Conservation (phyloP, 192 early-diverging fungal genomes). For the Geranomyces michiganensis region DNA sequence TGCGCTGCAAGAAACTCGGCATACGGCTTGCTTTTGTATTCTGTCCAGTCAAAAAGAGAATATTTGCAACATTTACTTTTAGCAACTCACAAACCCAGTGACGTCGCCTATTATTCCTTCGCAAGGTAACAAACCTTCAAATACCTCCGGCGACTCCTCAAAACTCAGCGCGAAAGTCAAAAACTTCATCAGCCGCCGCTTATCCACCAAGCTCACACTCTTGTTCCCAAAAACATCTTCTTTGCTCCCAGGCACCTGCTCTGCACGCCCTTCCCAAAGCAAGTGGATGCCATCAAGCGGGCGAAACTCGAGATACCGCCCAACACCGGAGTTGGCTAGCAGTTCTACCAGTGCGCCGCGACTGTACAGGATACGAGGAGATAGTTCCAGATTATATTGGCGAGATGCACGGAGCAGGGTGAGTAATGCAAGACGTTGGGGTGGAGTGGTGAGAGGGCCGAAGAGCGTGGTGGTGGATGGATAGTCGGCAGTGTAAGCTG, state of each 20-base stretch:
- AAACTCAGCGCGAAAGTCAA: conserved; percentile 50
- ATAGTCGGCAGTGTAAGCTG: neutral
- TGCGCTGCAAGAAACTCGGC: conserved; percentile 16
- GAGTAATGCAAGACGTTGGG: neutral
- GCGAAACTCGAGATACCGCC: conserved; percentile 88
- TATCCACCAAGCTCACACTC: conserved; percentile 76
- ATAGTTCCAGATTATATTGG: conserved; percentile 69
- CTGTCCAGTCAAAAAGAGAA: no score
- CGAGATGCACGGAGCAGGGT: conserved; percentile 42
- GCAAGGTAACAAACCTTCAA: neutral
- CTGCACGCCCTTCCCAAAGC: conserved; percentile 43
- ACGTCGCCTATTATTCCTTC: no score
- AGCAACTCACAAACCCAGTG: no score
- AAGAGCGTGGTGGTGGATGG: no score
- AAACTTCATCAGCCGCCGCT: conserved; percentile 89
- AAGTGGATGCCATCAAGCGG: conserved; percentile 73
- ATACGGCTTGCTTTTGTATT: conserved; percentile 3
- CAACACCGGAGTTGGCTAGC: conserved; percentile 75
- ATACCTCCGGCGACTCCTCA: conserved; percentile 6
- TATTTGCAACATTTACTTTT: no score
- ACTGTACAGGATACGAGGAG: conserved; percentile 70
- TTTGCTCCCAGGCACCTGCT: conserved; percentile 81
- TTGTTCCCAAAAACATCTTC: conserved; percentile 89
- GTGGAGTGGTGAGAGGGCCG: no score
- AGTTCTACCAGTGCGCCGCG: conserved; percentile 74